phyloP scores from a whole-genome alignment of 805 yeast genomes.

The Myxozyma sirexii region DNA sequence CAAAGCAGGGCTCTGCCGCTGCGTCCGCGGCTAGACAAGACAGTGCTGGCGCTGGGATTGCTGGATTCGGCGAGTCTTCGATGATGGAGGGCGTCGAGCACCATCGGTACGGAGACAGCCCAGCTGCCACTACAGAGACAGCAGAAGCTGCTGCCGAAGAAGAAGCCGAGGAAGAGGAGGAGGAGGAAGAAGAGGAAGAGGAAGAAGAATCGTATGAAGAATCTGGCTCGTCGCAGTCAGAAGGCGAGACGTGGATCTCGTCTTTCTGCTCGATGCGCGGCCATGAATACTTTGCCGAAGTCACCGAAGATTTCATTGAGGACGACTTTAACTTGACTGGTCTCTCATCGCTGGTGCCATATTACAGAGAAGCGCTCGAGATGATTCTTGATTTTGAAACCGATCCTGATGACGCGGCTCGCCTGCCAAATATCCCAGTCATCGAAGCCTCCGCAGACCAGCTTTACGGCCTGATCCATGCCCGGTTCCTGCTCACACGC shows the following conservation, averaged over 20 bases:
- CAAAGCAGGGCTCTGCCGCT: background rate
- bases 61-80: constrained; percentile 2
- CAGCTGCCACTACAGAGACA: background rate
- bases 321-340: constrained; percentile 97
- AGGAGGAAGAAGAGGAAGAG: constrained; percentile 20
- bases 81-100: constrained; percentile 30
- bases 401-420: constrained; percentile 46
- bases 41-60: background rate
- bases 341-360: constrained; percentile 79
- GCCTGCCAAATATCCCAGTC: constrained; percentile 68
- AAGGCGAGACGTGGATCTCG: constrained; percentile 77
- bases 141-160: constrained; percentile 9
- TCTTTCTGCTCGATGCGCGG: constrained; percentile 78
- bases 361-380: constrained; percentile 88
- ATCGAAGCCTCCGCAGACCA: constrained; percentile 90
- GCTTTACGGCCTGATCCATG: constrained; percentile 91
- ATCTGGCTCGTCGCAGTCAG: constrained; percentile 44
- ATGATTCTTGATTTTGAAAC: constrained; percentile 77
- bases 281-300: constrained; percentile 90
- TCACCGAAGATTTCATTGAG: constrained; percentile 87
- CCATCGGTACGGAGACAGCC: background rate
- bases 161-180: constrained; percentile 7
- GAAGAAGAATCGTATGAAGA: constrained; percentile 34
- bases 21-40: background rate
- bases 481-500: constrained; percentile 83